phyloP scores from a whole-genome alignment of 2,329 filamentous ascomycete genomes.

The Aspergillus flavus region DNA sequence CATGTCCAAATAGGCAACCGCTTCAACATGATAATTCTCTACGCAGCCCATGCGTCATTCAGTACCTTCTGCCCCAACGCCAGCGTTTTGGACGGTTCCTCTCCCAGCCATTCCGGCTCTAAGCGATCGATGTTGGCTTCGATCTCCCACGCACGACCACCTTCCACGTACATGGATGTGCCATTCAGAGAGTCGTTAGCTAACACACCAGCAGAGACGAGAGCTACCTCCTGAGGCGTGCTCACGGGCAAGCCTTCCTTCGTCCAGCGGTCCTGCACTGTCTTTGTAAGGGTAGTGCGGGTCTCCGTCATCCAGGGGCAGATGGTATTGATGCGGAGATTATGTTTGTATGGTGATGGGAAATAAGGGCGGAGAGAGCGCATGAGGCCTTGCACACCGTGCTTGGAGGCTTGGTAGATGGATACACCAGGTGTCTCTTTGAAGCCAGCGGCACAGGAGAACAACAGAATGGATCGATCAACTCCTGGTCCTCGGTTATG shows the following conservation, averaged over 20 bases:
- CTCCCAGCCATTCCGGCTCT: slow-evolving; percentile 49
- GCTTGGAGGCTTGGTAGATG: slow-evolving; percentile 53
- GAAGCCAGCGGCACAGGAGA: slow-evolving; percentile 53
- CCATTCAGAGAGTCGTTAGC: slow-evolving; percentile 41
- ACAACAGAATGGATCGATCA: slow-evolving; percentile 48
- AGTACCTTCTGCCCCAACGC: slow-evolving; percentile 39
- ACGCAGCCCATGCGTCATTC: slow-evolving; percentile 22
- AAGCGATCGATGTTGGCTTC: slow-evolving; percentile 46
- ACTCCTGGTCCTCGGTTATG: slow-evolving; percentile 37
- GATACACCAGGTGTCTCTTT: slow-evolving; percentile 52
- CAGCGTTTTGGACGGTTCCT: slow-evolving; percentile 38
- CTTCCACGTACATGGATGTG: slow-evolving; percentile 47
- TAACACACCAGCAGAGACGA: slow-evolving; percentile 41
- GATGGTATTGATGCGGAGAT: slow-evolving; percentile 49
- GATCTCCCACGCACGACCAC: slow-evolving; percentile 48
- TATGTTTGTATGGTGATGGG: slow-evolving; percentile 35
- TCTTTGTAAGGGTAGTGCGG: slow-evolving; percentile 38
- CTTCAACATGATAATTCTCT: slow-evolving; percentile 3
- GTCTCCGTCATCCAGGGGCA: slow-evolving; percentile 49
- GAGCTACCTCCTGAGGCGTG: slow-evolving; percentile 43
- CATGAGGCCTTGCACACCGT: slow-evolving; percentile 55
- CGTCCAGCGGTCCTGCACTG: slow-evolving; percentile 39
- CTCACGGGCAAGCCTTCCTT: slow-evolving; percentile 44
- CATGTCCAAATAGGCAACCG: not conserved
- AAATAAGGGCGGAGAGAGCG: slow-evolving; percentile 46